Conservation (phyloP, 768 basidiomycete genomes). For the Termitomyces sp. region DNA sequence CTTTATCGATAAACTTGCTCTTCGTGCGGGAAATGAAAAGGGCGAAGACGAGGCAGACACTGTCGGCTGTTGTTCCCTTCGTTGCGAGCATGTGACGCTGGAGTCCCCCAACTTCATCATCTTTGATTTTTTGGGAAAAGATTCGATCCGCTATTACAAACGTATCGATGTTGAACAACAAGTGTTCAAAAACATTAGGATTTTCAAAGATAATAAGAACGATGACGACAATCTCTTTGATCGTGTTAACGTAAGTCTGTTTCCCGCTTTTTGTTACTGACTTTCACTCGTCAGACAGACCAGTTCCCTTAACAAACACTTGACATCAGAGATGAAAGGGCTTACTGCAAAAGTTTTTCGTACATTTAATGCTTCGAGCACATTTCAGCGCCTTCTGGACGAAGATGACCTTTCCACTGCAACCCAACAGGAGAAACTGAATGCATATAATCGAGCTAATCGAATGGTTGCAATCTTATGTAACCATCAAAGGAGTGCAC, state of each 20-base stretch:
- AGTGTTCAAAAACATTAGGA: conserved; percentile 96
- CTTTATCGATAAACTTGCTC: conserved; percentile 93
- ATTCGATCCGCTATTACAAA: conserved; percentile 96
- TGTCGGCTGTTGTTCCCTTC: conserved; percentile 96
- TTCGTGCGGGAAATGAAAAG: conserved; percentile 99
- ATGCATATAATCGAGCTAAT: conserved; percentile 96
- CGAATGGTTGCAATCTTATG: conserved; percentile 95
- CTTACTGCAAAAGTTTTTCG: conserved; percentile 99
- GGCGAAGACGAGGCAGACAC: conserved; percentile 99
- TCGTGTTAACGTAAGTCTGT: conserved; percentile 74
- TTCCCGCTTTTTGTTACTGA: conserved; percentile 5
- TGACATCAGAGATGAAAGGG: conserved; percentile 92
- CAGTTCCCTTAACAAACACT: conserved; percentile 81
- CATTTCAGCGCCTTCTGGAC: conserved; percentile 89
- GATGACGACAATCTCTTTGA: conserved; percentile 90
- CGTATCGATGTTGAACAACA: conserved; percentile 84
- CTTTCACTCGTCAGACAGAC: conserved; percentile 46
- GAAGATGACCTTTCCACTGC: conserved; percentile 52
- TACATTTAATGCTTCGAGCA: conserved; percentile 98
- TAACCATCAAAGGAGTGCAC: conserved; percentile 95
- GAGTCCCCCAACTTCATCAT: conserved; percentile 81
- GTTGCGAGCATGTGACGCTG: conserved; percentile 94
- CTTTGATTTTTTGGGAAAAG: conserved; percentile 99
- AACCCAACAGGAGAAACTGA: conserved; percentile 91
- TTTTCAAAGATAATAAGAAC: conserved; percentile 92